Base-by-base conservation (phyloP, 345 rosid species). In the Rhizophora mangle region DNA sequence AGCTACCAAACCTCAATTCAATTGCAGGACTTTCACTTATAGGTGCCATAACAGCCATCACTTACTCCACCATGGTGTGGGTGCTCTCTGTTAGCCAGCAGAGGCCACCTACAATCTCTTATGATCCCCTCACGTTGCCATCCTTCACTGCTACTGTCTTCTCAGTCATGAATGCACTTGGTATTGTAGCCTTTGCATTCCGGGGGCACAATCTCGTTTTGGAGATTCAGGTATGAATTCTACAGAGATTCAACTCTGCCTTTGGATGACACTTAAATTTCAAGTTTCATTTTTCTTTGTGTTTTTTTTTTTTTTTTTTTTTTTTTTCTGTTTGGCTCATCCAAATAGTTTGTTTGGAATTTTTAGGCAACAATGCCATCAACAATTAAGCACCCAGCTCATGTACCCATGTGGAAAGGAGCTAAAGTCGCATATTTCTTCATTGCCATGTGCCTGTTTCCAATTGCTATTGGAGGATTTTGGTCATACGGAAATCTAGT, bases 391-490 rank as follows among this genome's bases (percentile, higher is more conserved):
- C 97, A 89, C 74, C 98, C 98, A 8, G 97, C 98, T 78, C 96
- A 89, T 74, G 93, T 94, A 39, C 98, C 97, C 19, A 94, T 91
- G 98, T 89, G 98, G 98, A 94, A 81, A 82, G 96, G 98, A 82
- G 98, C 96, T 72, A 94, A 94, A 80, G 92, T 91, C 65, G 91
- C 97, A 16, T 94, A 88, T 73, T 80, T 89, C 76, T 91, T 94
- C 78, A 88, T 94, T 58, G 98, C 96, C 27, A 53, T 88, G 85
- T 94, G 97, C 81, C 63, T 94, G 66, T 91, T 94, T 76, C 98
- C 93, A 5, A 70, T 94, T 70, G 90, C 96, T 60, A 94, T 94
- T 9, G 97, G 98, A 78, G 98, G 97, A 29, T 94, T 83, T 79
- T 91, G 97, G 98, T 96, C 97, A 47, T 94, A 89, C 64, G 98